phyloP scores from a whole-genome alignment of 2,329 filamentous ascomycete genomes.

The Hawksworthiomyces lignivorus region DNA sequence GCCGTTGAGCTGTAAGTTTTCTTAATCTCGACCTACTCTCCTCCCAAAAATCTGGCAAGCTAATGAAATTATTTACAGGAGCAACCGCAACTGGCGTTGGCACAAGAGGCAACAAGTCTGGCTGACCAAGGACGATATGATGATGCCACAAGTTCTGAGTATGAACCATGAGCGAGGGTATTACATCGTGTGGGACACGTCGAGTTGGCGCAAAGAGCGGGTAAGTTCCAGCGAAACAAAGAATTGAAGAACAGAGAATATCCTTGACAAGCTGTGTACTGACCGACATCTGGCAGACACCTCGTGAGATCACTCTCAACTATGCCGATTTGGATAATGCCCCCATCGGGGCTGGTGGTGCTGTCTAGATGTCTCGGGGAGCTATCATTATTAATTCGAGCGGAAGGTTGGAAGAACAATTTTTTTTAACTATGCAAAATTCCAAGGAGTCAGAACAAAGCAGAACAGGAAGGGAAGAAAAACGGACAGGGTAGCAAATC shows the following conservation, averaged over 20 bases:
- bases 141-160: conserved; percentile 53
- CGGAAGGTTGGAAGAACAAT: no score
- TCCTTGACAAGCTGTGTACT: no score
- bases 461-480: background rate
- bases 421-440: background rate
- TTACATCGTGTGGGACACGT: conserved; percentile 59
- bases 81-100: conserved; percentile 60
- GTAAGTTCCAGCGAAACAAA: conserved; percentile 33
- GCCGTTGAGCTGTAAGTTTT: conserved; percentile 52
- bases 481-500: background rate
- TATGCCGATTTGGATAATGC: conserved; percentile 54
- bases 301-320: conserved; percentile 49
- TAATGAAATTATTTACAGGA: no score
- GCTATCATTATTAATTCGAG: background rate
- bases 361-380: background rate
- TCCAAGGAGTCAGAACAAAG: background rate
- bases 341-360: conserved; percentile 4
- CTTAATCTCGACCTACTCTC: background rate
- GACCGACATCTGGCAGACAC: conserved; percentile 4
- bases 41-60: no score
- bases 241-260: no score
- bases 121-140: conserved; percentile 60
- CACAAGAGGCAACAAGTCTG: conserved; percentile 60
- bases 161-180: conserved; percentile 55
- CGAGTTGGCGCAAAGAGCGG: conserved; percentile 54